Percentiles rank a stretch among this genome's conserved stretches.
Evolutionary conservation across 768 basidiomycete species (phyloP).

Genomic region (Tylopilus rubrobrunneus): DNA sequence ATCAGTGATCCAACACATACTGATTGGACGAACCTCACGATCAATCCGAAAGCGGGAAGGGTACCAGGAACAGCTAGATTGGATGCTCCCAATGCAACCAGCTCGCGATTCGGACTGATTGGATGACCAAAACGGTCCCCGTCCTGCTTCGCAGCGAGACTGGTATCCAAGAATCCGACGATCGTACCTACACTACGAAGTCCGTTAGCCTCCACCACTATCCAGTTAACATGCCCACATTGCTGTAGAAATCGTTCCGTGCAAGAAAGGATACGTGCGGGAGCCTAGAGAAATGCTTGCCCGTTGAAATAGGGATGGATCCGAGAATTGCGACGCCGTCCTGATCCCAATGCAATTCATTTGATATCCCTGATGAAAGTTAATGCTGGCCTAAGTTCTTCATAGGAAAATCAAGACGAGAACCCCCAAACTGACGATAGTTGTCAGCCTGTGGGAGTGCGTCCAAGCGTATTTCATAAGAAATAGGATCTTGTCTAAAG

Average conservation of each 20-base stretch:
- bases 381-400: constrained; percentile 32
- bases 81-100: too few relatives aligned
- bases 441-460: constrained; percentile 61
- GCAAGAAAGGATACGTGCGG: constrained; percentile 59
- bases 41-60: constrained; percentile 88
- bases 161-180: too few relatives aligned
- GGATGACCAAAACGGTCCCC: too few relatives aligned
- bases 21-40: constrained; percentile 61
- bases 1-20: neutral
- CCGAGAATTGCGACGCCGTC: too few relatives aligned
- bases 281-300: constrained; percentile 55
- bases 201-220: neutral
- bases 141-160: constrained; percentile 94
- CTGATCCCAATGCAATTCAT: constrained; percentile 66
- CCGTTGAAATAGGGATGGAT: too few relatives aligned
- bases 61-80: constrained; percentile 86
- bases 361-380: constrained; percentile 55
- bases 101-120: constrained; percentile 96
- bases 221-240: constrained; percentile 41
- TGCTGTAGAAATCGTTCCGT: constrained; percentile 80
- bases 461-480: constrained; percentile 55
- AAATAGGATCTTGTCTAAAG: too few relatives aligned
- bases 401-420: constrained; percentile 66
- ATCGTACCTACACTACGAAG: too few relatives aligned
- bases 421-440: constrained; percentile 69